These are phyloP conservation scores for Falciphora oryzae DNA, from an alignment of 2,329 filamentous ascomycete genomes.

Conservation along the genomic window DNA sequence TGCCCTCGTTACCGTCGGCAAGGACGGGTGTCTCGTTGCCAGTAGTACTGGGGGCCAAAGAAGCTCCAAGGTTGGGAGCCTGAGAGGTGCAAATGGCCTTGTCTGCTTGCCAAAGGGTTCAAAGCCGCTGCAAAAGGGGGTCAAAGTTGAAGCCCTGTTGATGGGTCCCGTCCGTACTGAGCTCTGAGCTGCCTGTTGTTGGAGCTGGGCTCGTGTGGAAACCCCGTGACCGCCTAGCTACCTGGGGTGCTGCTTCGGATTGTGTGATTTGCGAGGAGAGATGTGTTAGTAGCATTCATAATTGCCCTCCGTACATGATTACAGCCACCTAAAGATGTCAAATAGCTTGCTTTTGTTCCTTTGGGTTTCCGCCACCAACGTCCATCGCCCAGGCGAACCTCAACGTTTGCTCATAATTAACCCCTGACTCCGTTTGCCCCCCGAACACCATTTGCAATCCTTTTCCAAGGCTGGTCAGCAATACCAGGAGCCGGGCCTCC, in stretches of 20 bases:
- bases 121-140: conserved; percentile 61
- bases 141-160: conserved; percentile 69
- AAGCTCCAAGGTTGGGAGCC: conserved; percentile 82
- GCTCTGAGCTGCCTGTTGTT: conserved; percentile 12
- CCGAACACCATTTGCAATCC: neutral
- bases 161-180: conserved; percentile 50
- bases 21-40: conserved; percentile 65
- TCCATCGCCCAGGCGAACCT: too few species aligned
- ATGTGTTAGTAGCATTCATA: neutral
- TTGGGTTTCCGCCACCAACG: neutral
- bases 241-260: neutral
- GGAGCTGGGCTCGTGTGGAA: neutral
- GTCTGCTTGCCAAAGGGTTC: conserved; percentile 65
- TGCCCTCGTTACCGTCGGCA: conserved; percentile 61
- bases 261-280: neutral
- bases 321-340: neutral
- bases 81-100: conserved; percentile 83
- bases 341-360: neutral
- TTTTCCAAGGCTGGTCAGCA: neutral
- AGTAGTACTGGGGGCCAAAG: conserved; percentile 84
- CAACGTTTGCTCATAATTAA: neutral
- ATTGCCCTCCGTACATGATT: neutral
- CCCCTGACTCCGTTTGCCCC: neutral
- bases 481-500: neutral
- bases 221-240: too few species aligned